Evolutionary conservation across 106 monocot genomes (phyloP).

Genomic region (Posidonia australis): DNA sequence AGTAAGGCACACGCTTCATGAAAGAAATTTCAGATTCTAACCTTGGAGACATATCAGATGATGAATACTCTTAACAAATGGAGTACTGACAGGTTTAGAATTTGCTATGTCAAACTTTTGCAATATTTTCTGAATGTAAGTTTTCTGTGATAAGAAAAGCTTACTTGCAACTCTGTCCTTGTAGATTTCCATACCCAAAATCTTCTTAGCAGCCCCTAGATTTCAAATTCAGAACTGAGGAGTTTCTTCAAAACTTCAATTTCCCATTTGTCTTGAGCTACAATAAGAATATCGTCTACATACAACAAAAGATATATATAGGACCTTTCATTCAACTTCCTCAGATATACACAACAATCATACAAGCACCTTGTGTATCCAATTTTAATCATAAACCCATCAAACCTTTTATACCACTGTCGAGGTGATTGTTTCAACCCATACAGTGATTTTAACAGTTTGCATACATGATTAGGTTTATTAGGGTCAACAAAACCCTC

Average conservation of each 20-base stretch:
- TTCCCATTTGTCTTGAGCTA: too few relatives aligned
- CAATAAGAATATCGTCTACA: neutral
- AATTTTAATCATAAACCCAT: too few relatives aligned
- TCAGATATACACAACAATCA: too few relatives aligned
- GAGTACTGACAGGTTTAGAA: neutral
- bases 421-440: too few relatives aligned
- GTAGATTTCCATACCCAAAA: neutral
- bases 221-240: too few relatives aligned
- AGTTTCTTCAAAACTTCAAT: too few relatives aligned
- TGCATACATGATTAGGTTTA: too few relatives aligned
- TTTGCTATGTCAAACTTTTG: neutral
- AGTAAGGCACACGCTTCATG: neutral
- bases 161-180: neutral
- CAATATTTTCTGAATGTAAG: conserved; percentile 1
- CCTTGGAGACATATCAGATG: neutral
- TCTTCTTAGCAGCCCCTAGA: neutral
- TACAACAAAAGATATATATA: neutral
- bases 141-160: conserved; percentile 1
- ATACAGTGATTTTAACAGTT: too few relatives aligned
- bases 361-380: too few relatives aligned
- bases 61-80: neutral
- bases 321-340: too few relatives aligned
- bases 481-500: too few relatives aligned
- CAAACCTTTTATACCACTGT: too few relatives aligned
- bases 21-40: neutral